Percentiles rank a stretch among this genome's conserved stretches.
Evolutionary conservation across 2,329 filamentous ascomycete species (phyloP).

Genomic region (Nemania diffusa): DNA sequence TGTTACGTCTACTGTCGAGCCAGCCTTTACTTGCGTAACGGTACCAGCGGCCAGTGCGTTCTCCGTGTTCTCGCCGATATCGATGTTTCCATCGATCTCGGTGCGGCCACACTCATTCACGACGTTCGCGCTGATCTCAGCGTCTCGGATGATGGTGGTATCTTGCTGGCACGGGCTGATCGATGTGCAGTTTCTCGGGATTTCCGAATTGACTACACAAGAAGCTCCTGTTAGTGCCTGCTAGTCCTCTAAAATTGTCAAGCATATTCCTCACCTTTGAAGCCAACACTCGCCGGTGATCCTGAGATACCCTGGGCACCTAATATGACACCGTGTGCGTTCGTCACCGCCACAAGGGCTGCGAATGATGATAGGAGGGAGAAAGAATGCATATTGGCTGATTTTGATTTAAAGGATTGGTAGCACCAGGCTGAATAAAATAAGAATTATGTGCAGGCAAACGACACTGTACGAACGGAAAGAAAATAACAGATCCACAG

Average conservation of each 20-base stretch:
- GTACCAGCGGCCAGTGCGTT: conserved; percentile 57
- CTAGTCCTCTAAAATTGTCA: background rate
- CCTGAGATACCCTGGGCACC: conserved; percentile 58
- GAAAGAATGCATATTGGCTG: conserved; percentile 53
- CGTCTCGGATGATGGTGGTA: conserved; percentile 70
- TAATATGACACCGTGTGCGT: conserved; percentile 60
- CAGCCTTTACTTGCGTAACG: conserved; percentile 62
- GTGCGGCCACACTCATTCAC: conserved; percentile 73
- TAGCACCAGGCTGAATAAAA: conserved; percentile 48
- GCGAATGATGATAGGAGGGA: conserved; percentile 50
- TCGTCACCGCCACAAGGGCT: conserved; percentile 51
- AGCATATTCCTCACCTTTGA: conserved; percentile 53
- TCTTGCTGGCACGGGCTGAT: conserved; percentile 75
- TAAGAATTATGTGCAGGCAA: conserved; percentile 41
- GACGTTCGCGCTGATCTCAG: conserved; percentile 61
- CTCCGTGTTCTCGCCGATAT: conserved; percentile 67
- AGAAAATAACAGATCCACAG: conserved; percentile 46
- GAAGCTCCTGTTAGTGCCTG: conserved; percentile 3
- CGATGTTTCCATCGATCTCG: conserved; percentile 68
- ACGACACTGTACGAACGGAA: conserved; percentile 37
- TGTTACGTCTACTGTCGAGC: conserved; percentile 57
- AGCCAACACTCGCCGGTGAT: conserved; percentile 61
- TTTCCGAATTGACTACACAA: conserved; percentile 50
- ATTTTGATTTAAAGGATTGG: conserved; percentile 37
- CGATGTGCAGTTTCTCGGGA: conserved; percentile 70